Evolutionary conservation across 1,284 basidiomycete species (phyloP).

Genomic region (Entoloma clypeatum): DNA sequence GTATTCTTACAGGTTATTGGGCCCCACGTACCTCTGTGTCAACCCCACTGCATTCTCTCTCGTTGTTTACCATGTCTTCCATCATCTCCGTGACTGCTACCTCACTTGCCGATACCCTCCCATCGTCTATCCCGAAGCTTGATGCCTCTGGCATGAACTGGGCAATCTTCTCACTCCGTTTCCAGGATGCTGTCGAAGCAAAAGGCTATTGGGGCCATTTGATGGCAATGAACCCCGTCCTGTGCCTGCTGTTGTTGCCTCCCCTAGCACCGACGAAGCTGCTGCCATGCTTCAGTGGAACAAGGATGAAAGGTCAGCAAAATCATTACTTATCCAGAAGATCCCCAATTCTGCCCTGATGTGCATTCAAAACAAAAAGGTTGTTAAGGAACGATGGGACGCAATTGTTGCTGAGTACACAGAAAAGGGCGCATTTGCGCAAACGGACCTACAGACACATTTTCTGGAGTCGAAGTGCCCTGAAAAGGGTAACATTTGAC

Average conservation of each 20-base stretch:
- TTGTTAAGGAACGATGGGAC: constrained; percentile 25
- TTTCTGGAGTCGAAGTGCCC: constrained; percentile 31
- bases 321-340: constrained; percentile 27
- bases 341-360: constrained; percentile 29
- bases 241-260: too few relatives aligned
- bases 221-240: constrained; percentile 17
- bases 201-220: constrained; percentile 29
- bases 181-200: constrained; percentile 26
- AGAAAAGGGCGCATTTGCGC: constrained; percentile 29
- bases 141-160: constrained; percentile 31
- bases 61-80: constrained; percentile 5
- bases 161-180: constrained; percentile 27
- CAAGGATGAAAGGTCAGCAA: constrained; percentile 24
- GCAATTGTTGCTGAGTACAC: constrained; percentile 27
- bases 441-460: constrained; percentile 25
- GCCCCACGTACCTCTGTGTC: constrained; percentile 17
- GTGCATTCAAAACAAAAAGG: constrained; percentile 16
- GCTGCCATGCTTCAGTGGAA: constrained; percentile 20
- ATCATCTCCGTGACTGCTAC: constrained; percentile 19
- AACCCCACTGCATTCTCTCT: too few relatives aligned
- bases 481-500: constrained; percentile 24
- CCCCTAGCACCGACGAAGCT: constrained; percentile 7
- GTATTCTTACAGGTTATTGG: constrained; percentile 24
- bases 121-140: constrained; percentile 29
- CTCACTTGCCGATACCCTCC: constrained; percentile 22